phyloP scores from a whole-genome alignment of 1,284 basidiomycete species.

The Malassezia obtusa region DNA sequence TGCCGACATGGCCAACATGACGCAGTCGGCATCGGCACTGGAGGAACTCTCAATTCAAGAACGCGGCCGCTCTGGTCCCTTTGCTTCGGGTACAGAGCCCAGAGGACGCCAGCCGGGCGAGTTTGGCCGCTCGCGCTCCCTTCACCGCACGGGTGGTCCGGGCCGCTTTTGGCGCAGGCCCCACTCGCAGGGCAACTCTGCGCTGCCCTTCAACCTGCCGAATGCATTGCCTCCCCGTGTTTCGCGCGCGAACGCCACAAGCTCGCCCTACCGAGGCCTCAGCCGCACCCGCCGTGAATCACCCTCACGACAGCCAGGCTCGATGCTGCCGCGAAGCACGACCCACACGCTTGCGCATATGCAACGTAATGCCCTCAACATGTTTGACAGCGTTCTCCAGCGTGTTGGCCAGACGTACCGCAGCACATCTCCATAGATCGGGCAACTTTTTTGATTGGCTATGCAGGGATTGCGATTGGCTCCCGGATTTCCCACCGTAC shows the following conservation, averaged over 20 bases:
- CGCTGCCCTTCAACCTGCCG: neutral
- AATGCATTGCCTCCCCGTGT: slow-evolving; percentile 16
- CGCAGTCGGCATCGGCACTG: slow-evolving; percentile 32
- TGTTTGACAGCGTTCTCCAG: slow-evolving; percentile 12
- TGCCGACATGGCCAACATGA: slow-evolving; percentile 20
- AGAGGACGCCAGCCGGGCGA: no score
- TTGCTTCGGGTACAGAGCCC: no score
- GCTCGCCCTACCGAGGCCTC: slow-evolving; percentile 4
- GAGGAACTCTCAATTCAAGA: neutral
- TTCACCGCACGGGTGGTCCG: neutral
- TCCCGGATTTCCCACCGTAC: no score
- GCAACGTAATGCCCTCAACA: slow-evolving; percentile 14
- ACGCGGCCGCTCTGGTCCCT: neutral
- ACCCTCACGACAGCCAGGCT: neutral
- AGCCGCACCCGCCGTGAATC: neutral
- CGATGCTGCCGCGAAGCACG: slow-evolving; percentile 5
- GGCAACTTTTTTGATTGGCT: neutral
- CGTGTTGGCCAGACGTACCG: slow-evolving; percentile 1
- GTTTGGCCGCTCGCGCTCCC: neutral
- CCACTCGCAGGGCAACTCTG: neutral
- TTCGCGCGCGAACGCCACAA: slow-evolving; percentile 14
- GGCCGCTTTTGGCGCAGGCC: slow-evolving; percentile 11
- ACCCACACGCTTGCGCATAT: slow-evolving; percentile 14
- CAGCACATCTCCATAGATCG: neutral
- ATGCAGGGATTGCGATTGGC: neutral